Evolutionary conservation across 2,329 filamentous ascomycete genomes (phyloP), one percentile per base, ranked within the genome.

Genomic region (Alternaria triticina): DNA sequence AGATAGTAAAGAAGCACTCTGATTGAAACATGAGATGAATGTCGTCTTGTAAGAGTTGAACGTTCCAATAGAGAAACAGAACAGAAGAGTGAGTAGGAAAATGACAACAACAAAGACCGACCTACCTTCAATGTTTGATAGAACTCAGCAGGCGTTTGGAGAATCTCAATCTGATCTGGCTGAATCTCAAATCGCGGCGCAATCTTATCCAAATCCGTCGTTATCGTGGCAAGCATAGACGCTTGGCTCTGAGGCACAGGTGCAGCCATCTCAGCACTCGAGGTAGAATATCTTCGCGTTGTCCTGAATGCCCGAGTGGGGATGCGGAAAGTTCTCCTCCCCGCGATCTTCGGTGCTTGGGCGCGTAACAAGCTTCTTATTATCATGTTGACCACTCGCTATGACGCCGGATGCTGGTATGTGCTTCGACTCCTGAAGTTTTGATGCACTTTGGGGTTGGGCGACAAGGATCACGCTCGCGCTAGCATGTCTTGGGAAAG

Each of bases 151-250:
- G 96, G 96, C 3, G 91, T 91, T 71, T 89, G 87, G 12, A 99
- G 81, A 20, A 99, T 90, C 11, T 87, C 85, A 54, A 99, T 91
- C 62, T 95, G 89, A 6, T 92, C 92, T 2, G 93, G 92, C 25
- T 89, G 84, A 25, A 99, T 85, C 76, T 94, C 92, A 72, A 99
- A 97, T 47, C 92, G 90, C n/a, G 96, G 96, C 4, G 94, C 91
- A 68, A 98, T 88, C 71, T 87, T 91, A 79, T 99, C 96, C 64
- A 99, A 83, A 79, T 99, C 94, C 46, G 85, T 83, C 12, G 88
- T 90, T 58, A 92, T 85, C 13, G 84, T 83, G 15, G 86, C 88
- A 52, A 91, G 80, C 74, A 85, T 83, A 9, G 84, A 83, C 33
- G 71, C 81, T 81, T 76, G 87, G 79, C 76, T 91, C 66, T 73